These are phyloP conservation scores for Ustilago curta DNA, from an alignment of 1,284 basidiomycete genomes.

Conservation along the genomic window DNA sequence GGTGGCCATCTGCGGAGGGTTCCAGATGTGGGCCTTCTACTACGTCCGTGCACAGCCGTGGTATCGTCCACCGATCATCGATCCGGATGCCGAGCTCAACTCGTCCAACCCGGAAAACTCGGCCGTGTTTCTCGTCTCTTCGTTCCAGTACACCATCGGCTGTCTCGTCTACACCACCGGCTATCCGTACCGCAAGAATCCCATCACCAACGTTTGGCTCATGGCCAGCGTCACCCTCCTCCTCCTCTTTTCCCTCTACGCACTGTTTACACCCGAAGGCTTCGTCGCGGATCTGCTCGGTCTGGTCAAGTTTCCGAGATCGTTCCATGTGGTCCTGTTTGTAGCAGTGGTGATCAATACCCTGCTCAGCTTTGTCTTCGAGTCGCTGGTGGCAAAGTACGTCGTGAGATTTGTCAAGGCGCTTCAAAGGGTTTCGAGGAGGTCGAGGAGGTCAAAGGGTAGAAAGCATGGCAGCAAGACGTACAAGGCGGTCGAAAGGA, in stretches of 20 bases:
- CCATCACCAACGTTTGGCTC: slow-evolving; percentile 82
- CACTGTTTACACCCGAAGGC: slow-evolving; percentile 74
- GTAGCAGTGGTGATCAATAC: slow-evolving; percentile 81
- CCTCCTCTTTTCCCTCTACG: slow-evolving; percentile 54
- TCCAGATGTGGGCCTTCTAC: slow-evolving; percentile 88
- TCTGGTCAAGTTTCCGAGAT: slow-evolving; percentile 80
- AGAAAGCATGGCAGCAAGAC: slow-evolving; percentile 49
- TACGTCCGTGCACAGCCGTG: slow-evolving; percentile 88
- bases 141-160: slow-evolving; percentile 97
- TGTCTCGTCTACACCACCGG: slow-evolving; percentile 98
- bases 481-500: slow-evolving; percentile 56
- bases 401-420: slow-evolving; percentile 51
- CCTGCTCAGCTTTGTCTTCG: slow-evolving; percentile 80
- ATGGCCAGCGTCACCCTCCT: slow-evolving; percentile 57
- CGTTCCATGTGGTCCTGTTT: slow-evolving; percentile 80
- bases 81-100: slow-evolving; percentile 80
- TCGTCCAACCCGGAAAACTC: slow-evolving; percentile 96
- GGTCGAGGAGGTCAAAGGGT: slow-evolving; percentile 11
- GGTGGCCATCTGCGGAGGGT: slow-evolving; percentile 83
- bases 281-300: slow-evolving; percentile 78
- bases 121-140: slow-evolving; percentile 89
- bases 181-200: slow-evolving; percentile 91
- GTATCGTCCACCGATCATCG: slow-evolving; percentile 76
- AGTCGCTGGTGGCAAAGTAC: slow-evolving; percentile 70
- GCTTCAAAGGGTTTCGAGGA: slow-evolving; percentile 32